A percentile compares a stretch with the other conserved stretches of the same genome.
phyloP scores from a whole-genome alignment of 352 stramenopile species.

The Globisporangium takayamanum region DNA sequence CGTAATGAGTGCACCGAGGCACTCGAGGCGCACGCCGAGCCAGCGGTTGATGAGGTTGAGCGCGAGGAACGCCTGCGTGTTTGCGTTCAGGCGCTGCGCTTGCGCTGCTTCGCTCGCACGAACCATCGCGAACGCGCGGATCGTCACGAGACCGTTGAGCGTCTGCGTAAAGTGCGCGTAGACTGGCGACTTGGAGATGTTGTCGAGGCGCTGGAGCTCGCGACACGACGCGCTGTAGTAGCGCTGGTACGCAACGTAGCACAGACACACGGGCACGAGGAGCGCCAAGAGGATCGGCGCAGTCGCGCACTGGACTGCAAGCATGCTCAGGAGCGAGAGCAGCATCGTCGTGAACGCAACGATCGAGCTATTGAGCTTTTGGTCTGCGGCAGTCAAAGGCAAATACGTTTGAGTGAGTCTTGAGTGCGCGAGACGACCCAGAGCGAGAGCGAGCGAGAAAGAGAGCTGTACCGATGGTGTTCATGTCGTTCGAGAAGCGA shows the following conservation, averaged over 20 bases:
- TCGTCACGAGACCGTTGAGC: constrained; percentile 57
- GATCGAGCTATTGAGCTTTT: constrained; percentile 45
- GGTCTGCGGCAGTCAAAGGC: constrained; percentile 26
- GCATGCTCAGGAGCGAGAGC: constrained; percentile 44
- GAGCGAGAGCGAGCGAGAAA: background rate
- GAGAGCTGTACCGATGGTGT: constrained; percentile 40
- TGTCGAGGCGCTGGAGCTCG: constrained; percentile 61
- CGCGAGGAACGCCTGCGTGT: constrained; percentile 86
- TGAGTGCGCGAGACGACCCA: background rate
- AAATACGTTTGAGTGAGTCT: background rate
- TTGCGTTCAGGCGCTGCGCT: constrained; percentile 46
- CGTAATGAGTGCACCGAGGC: constrained; percentile 86
- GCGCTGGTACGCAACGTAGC: constrained; percentile 62
- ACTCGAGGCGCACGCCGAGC: constrained; percentile 91
- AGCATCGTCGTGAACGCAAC: constrained; percentile 40
- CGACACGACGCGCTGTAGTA: constrained; percentile 66
- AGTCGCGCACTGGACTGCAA: constrained; percentile 38
- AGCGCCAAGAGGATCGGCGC: constrained; percentile 42
- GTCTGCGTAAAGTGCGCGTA: constrained; percentile 93
- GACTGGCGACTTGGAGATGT: constrained; percentile 73
- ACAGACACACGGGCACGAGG: constrained; percentile 51
- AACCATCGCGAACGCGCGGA: constrained; percentile 62
- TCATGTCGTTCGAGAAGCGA: constrained; percentile 69
- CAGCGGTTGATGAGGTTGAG: constrained; percentile 92
- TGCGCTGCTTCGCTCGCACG: constrained; percentile 25